Conservation (phyloP, 352 stramenopile genomes). For the Globisporangium paroecandrum region DNA sequence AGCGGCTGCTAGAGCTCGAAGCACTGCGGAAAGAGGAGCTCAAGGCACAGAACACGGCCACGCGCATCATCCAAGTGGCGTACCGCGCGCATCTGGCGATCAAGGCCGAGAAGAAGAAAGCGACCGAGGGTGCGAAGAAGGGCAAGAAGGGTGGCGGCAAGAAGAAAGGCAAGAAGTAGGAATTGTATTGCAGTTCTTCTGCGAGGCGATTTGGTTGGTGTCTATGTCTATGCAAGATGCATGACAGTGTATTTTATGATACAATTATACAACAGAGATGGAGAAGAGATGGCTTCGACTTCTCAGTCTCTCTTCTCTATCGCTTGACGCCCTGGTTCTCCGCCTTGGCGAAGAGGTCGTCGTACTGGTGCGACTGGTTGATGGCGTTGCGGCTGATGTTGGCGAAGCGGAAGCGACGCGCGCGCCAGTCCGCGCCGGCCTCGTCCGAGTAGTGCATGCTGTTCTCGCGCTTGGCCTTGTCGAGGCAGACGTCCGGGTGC, state of each 20-base stretch:
- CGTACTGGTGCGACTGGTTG: constrained; percentile 65
- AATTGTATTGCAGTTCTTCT: no score
- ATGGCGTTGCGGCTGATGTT: constrained; percentile 54
- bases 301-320: no score
- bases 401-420: constrained; percentile 42
- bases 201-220: no score
- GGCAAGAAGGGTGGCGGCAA: constrained; percentile 36
- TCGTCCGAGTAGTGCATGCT: constrained; percentile 29
- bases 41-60: constrained; percentile 65
- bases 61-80: constrained; percentile 63
- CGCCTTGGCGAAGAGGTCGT: constrained; percentile 42
- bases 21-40: constrained; percentile 58
- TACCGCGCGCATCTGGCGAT: constrained; percentile 43
- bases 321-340: constrained; percentile 43
- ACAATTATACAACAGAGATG: no score
- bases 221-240: no score
- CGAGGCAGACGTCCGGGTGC: no score
- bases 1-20: constrained; percentile 65
- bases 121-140: constrained; percentile 57
- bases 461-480: no score
- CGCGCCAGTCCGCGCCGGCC: constrained; percentile 34
- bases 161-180: no score
- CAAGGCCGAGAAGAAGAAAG: constrained; percentile 66
- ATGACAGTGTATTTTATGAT: no score
- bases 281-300: no score